A percentile compares a stretch with the other conserved stretches of the same genome.
Evolutionary conservation across 2,329 filamentous ascomycete species (phyloP).

Genomic region (Annulohypoxylon truncatum): DNA sequence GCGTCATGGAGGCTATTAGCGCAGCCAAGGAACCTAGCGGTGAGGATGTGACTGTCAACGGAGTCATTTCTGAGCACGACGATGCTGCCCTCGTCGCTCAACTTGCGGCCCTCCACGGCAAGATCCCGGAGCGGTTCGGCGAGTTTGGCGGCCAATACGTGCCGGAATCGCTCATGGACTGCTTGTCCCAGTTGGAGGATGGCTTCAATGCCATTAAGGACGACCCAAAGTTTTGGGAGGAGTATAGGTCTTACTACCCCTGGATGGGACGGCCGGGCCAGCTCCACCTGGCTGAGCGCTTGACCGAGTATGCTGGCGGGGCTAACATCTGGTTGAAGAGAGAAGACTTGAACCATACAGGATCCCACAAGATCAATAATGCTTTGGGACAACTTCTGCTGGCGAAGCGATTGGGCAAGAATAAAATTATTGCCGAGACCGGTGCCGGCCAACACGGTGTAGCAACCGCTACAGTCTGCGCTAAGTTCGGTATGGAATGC

Average conservation of each 20-base stretch:
- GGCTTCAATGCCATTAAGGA: slow-evolving; percentile 90
- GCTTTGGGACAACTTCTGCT: slow-evolving; percentile 92
- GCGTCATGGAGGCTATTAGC: slow-evolving; percentile 75
- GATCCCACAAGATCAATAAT: slow-evolving; percentile 99
- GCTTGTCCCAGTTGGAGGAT: slow-evolving; percentile 86
- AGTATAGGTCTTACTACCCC: slow-evolving; percentile 94
- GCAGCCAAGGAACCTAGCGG: slow-evolving; percentile 70
- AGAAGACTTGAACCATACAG: slow-evolving; percentile 97
- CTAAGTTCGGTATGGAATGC: slow-evolving; percentile 98
- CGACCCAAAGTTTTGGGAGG: slow-evolving; percentile 95
- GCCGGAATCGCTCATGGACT: slow-evolving; percentile 97
- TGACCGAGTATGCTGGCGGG: slow-evolving; percentile 89
- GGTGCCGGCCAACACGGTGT: slow-evolving; percentile 98
- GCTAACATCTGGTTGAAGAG: slow-evolving; percentile 98
- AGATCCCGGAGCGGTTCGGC: slow-evolving; percentile 88
- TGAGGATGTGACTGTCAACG: slow-evolving; percentile 73
- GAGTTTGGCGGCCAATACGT: slow-evolving; percentile 98
- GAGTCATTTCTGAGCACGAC: slow-evolving; percentile 67
- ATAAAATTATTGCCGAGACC: slow-evolving; percentile 96
- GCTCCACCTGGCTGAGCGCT: slow-evolving; percentile 85
- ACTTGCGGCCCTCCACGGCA: slow-evolving; percentile 82
- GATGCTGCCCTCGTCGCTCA: slow-evolving; percentile 79
- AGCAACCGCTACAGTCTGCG: slow-evolving; percentile 95
- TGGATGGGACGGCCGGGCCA: slow-evolving; percentile 97
- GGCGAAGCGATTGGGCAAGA: slow-evolving; percentile 89